Evolutionary conservation across 2,329 filamentous ascomycete species (phyloP).

Genomic region (Lasiodiplodia gonubiensis): DNA sequence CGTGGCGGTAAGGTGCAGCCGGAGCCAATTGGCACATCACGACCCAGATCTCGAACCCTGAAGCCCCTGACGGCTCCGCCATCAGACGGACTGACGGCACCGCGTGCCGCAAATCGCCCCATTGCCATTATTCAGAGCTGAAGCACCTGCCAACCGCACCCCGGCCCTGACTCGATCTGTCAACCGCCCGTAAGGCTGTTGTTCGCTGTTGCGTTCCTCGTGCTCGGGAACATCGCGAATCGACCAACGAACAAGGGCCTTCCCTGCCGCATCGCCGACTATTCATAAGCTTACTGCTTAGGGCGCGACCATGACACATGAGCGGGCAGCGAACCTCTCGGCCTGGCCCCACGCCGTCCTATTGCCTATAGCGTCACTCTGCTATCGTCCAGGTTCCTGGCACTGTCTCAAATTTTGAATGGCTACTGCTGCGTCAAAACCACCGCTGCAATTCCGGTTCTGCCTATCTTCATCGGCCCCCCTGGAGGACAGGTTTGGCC

Average conservation of each 20-base stretch:
- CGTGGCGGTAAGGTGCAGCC: slow-evolving; percentile 19
- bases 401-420: slow-evolving; percentile 20
- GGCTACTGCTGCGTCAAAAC: slow-evolving; percentile 15
- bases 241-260: slow-evolving; percentile 2
- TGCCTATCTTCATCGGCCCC: slow-evolving; percentile 7
- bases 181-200: slow-evolving; percentile 9
- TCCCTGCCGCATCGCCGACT: slow-evolving; percentile 20
- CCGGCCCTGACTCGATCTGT: slow-evolving; percentile 5
- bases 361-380: slow-evolving; percentile 12
- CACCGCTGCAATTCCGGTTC: slow-evolving; percentile 13
- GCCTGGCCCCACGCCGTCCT: not conserved
- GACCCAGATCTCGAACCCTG: slow-evolving; percentile 22
- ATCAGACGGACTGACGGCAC: slow-evolving; percentile 2
- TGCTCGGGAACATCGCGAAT: slow-evolving; percentile 19
- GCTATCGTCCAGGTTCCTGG: slow-evolving; percentile 11
- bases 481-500: not conserved
- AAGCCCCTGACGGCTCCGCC: slow-evolving; percentile 21
- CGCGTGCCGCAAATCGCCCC: slow-evolving; percentile 13
- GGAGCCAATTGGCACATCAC: slow-evolving; percentile 12
- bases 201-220: slow-evolving; percentile 5
- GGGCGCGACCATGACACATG: slow-evolving; percentile 17
- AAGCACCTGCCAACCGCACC: slow-evolving; percentile 10
- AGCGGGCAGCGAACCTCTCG: slow-evolving; percentile 9
- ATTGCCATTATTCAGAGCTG: slow-evolving; percentile 10
- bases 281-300: slow-evolving; percentile 24